phyloP scores from a whole-genome alignment of 1,284 basidiomycete genomes.

The Takashimella koratensis region DNA sequence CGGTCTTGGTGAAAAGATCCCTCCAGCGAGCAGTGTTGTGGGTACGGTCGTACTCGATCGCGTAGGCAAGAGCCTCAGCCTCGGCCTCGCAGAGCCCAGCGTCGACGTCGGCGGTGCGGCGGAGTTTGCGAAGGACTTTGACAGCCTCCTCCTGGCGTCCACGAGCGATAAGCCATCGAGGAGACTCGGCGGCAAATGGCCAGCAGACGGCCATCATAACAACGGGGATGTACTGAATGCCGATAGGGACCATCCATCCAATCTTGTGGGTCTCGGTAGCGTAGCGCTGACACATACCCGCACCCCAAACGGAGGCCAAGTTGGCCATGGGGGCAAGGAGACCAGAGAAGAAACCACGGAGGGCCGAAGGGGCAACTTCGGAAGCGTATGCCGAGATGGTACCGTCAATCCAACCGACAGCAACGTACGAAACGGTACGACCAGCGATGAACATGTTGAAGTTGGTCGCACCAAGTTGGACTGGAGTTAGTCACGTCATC shows the following conservation, averaged over 20 bases:
- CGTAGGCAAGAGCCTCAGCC: constrained; percentile 15
- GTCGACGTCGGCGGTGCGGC: constrained; percentile 6
- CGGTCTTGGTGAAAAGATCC: constrained; percentile 21
- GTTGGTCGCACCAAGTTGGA: too few relatives aligned
- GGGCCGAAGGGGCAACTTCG: neutral
- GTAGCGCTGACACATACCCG: constrained; percentile 12
- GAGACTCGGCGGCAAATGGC: too few relatives aligned
- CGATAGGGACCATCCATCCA: constrained; percentile 18
- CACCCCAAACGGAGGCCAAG: constrained; percentile 9
- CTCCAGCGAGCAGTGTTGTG: constrained; percentile 8
- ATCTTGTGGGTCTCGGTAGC: constrained; percentile 4
- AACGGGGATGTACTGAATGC: constrained; percentile 9
- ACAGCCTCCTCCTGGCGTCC: constrained; percentile 12
- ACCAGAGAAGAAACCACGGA: neutral
- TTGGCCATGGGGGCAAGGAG: too few relatives aligned
- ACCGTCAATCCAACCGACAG: neutral
- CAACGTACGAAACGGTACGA: too few relatives aligned
- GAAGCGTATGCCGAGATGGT: neutral
- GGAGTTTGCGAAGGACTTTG: constrained; percentile 8
- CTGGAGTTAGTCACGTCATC: constrained; percentile 1
- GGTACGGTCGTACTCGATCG: constrained; percentile 6
- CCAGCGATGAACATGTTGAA: too few relatives aligned
- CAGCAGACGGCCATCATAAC: too few relatives aligned
- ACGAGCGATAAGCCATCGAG: too few relatives aligned
- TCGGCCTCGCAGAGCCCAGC: constrained; percentile 10